Base-by-base conservation (phyloP, 1,284 basidiomycete species). In the Neonothopanus nambi region DNA sequence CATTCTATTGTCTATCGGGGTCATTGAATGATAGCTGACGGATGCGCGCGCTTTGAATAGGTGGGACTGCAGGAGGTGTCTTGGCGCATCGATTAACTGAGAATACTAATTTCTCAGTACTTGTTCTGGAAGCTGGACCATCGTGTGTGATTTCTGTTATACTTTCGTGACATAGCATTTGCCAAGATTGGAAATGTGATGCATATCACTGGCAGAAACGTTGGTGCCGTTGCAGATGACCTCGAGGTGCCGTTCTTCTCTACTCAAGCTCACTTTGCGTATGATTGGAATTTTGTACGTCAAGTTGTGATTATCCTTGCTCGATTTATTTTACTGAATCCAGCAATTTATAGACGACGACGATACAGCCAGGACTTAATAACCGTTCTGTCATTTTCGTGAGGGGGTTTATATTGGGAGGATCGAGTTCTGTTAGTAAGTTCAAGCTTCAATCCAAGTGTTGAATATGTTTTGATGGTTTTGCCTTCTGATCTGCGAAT, bases 261-360 rank as follows among this genome's bases (percentile, higher is more conserved):
- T 36, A 35, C 40, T 18, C 37, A 45, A n/a, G 28, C 61, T 13
- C 42, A 54, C 33, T 12, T 41, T 12, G 40, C 41, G 3, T 61
- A 60, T 28, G 62, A 66, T 50, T 72, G 70, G 69, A 70, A 72
- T 56, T 72, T n/a, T n/a, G n/a, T n/a, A n/a, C n/a, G n/a, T n/a
- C n/a, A n/a, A n/a, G n/a, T n/a, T 40, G 38, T 40, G 8, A 6
- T 44, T 23, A 17, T 23, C 42, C 24, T 21, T 28, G 15, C 5
- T 44, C 5, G 5, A 7, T 23, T 44, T 9, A 11, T 12, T 28
- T 28, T 28, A 11, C 3, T 26, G 20, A 7, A n/a, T n/a, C n/a
- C n/a, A n/a, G n/a, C n/a, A n/a, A n/a, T n/a, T n/a, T n/a, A n/a
- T n/a, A 66, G 53, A 72, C 70, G 1, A 74, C 72, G 2, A 63